phyloP scores from a whole-genome alignment of 495 filamentous ascomycete genomes.

The Penicillium arizonense region DNA sequence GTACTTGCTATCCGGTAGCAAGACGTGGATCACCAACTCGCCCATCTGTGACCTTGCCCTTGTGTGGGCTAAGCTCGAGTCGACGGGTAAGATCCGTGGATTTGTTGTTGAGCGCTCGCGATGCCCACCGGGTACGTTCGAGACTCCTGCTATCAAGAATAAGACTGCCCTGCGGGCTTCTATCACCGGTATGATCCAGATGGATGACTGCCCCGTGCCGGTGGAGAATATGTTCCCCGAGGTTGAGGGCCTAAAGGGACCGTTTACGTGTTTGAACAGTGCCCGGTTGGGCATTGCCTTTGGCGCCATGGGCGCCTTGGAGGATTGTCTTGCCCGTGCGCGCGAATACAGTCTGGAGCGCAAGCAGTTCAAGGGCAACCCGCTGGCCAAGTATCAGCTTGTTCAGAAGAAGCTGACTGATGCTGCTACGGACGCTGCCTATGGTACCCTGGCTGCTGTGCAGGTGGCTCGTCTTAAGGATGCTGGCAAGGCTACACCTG shows the following conservation, averaged over 20 bases:
- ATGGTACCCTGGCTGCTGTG: slow-evolving; percentile 77
- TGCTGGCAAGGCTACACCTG: slow-evolving; percentile 78
- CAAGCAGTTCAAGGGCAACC: slow-evolving; percentile 95
- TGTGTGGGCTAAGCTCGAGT: slow-evolving; percentile 91
- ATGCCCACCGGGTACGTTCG: slow-evolving; percentile 82
- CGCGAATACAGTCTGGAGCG: slow-evolving; percentile 85
- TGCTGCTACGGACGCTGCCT: slow-evolving; percentile 86
- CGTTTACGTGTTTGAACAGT: slow-evolving; percentile 92
- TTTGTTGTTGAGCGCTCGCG: slow-evolving; percentile 82
- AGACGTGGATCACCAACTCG: slow-evolving; percentile 99
- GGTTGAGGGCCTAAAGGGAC: slow-evolving; percentile 82
- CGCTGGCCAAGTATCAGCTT: slow-evolving; percentile 95
- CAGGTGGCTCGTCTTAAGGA: slow-evolving; percentile 95
- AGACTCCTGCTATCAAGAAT: slow-evolving; percentile 91
- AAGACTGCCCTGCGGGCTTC: slow-evolving; percentile 92
- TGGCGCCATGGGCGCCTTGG: slow-evolving; percentile 88
- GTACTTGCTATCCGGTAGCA: slow-evolving; percentile 76
- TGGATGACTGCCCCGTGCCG: slow-evolving; percentile 86
- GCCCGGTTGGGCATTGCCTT: slow-evolving; percentile 92
- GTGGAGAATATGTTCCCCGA: slow-evolving; percentile 92
- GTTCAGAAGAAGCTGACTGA: slow-evolving; percentile 97
- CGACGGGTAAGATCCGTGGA: slow-evolving; percentile 91
- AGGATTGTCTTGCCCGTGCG: slow-evolving; percentile 81
- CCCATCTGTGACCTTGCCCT: slow-evolving; percentile 89
- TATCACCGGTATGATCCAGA: slow-evolving; percentile 96